Conservation (phyloP, 2,329 filamentous ascomycete species). For the Elsinoe fawcettii region DNA sequence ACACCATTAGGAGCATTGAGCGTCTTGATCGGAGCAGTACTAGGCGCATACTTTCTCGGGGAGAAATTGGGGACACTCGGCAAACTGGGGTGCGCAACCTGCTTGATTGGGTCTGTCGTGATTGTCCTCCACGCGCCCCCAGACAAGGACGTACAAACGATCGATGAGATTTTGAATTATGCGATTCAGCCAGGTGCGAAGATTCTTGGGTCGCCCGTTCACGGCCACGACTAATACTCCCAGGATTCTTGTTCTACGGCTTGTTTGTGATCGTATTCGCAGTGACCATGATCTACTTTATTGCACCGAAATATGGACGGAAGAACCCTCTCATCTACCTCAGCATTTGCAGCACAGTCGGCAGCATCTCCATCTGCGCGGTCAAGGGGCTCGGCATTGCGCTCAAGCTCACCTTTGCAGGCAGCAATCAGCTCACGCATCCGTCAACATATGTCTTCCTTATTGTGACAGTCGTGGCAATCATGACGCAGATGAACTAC, state of each 20-base stretch:
- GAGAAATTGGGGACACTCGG: slow-evolving; percentile 86
- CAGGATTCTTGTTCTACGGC: slow-evolving; percentile 87
- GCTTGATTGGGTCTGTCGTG: slow-evolving; percentile 89
- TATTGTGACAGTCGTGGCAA: slow-evolving; percentile 87
- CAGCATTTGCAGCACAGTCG: slow-evolving; percentile 94
- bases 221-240: slow-evolving; percentile 5
- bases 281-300: slow-evolving; percentile 88
- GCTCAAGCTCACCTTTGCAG: slow-evolving; percentile 84
- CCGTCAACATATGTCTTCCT: slow-evolving; percentile 96
- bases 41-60: slow-evolving; percentile 88
- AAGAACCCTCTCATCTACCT: slow-evolving; percentile 94
- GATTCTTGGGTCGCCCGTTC: slow-evolving; percentile 11
- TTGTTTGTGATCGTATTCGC: slow-evolving; percentile 73
- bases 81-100: slow-evolving; percentile 91
- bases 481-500: slow-evolving; percentile 99
- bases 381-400: slow-evolving; percentile 98
- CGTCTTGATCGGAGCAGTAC: slow-evolving; percentile 85
- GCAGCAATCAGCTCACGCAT: slow-evolving; percentile 90
- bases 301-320: slow-evolving; percentile 83
- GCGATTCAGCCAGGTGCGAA: slow-evolving; percentile 76
- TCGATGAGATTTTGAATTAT: slow-evolving; percentile 85
- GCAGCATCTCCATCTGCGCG: slow-evolving; percentile 97
- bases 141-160: slow-evolving; percentile 81
- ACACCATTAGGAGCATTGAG: slow-evolving; percentile 89
- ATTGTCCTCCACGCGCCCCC: slow-evolving; percentile 96